These are phyloP conservation scores for Picea glauca DNA, from an alignment of 75 land plant species.

Conservation along the genomic window DNA sequence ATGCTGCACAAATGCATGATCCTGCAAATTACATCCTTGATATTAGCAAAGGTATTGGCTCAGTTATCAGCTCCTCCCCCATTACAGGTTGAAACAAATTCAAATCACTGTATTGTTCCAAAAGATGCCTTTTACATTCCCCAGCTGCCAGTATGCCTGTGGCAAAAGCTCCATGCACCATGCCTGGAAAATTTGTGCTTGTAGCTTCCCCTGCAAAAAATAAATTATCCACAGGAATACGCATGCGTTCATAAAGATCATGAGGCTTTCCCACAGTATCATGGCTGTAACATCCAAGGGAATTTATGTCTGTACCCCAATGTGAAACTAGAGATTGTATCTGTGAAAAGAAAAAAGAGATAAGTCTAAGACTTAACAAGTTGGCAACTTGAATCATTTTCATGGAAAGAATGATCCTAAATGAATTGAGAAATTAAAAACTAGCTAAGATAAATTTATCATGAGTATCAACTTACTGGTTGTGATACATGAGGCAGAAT, in stretches of 20 bases:
- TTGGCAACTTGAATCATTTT: too few relatives aligned
- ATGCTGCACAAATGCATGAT: too few relatives aligned
- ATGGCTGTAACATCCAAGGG: slow-evolving; percentile 51
- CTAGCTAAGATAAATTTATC: too few relatives aligned
- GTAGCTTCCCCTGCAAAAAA: slow-evolving; percentile 58
- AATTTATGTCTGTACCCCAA: slow-evolving; percentile 44
- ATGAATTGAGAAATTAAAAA: background rate
- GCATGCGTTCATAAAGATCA: slow-evolving; percentile 42
- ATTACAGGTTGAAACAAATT: slow-evolving; percentile 34
- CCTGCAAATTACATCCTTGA: slow-evolving; percentile 44
- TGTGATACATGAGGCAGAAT: slow-evolving; percentile 40
- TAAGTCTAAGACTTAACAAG: too few relatives aligned
- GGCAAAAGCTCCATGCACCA: slow-evolving; percentile 55
- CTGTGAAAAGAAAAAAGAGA: slow-evolving; percentile 10
- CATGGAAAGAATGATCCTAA: background rate
- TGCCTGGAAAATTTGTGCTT: slow-evolving; percentile 41
- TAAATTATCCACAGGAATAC: slow-evolving; percentile 42
- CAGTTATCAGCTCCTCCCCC: slow-evolving; percentile 27
- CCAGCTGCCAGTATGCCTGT: slow-evolving; percentile 41
- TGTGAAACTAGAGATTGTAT: slow-evolving; percentile 32
- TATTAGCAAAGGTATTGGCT: slow-evolving; percentile 46
- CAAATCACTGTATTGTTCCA: slow-evolving; percentile 28
- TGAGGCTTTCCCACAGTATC: slow-evolving; percentile 50
- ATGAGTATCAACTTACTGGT: slow-evolving; percentile 27
- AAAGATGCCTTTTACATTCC: slow-evolving; percentile 39